A percentile compares a stretch with the other conserved stretches of the same genome.
phyloP scores from a whole-genome alignment of 129 eudicot species.

The Flaveria brownii region DNA sequence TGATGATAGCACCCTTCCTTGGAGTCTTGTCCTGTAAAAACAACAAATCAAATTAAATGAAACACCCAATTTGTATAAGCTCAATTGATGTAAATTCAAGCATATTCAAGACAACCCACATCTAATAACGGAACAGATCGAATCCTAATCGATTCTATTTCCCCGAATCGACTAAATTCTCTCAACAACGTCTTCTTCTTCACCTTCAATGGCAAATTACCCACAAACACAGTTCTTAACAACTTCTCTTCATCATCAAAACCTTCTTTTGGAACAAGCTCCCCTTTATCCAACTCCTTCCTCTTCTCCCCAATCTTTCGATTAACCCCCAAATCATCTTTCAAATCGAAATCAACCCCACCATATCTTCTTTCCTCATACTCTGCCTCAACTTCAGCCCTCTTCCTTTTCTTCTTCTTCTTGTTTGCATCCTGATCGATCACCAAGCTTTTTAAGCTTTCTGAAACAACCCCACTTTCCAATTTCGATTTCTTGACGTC shows the following conservation, averaged over 20 bases:
- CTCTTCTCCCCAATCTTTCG: conserved; percentile 72
- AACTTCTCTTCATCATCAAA: conserved; percentile 96
- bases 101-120: conserved; percentile 51
- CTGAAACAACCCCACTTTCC: conserved; percentile 17
- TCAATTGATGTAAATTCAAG: neutral
- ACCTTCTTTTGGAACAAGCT: conserved; percentile 78
- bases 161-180: conserved; percentile 86
- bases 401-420: conserved; percentile 85
- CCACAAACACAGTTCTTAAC: conserved; percentile 90
- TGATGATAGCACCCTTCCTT: conserved; percentile 82
- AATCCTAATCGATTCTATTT: conserved; percentile 78
- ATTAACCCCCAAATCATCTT: conserved; percentile 39
- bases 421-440: conserved; percentile 39
- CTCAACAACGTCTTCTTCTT: conserved; percentile 76
- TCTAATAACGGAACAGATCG: conserved; percentile 84
- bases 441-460: neutral
- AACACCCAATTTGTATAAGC: neutral
- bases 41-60: conserved; percentile 3
- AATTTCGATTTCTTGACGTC: conserved; percentile 39
- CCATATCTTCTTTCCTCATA: conserved; percentile 75
- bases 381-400: conserved; percentile 84
- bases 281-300: conserved; percentile 66
- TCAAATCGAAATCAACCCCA: conserved; percentile 28
- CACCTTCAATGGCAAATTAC: conserved; percentile 87
- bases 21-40: conserved; percentile 72